phyloP scores from a whole-genome alignment of 2,329 filamentous ascomycete species.

The Cladosporium sp. region DNA sequence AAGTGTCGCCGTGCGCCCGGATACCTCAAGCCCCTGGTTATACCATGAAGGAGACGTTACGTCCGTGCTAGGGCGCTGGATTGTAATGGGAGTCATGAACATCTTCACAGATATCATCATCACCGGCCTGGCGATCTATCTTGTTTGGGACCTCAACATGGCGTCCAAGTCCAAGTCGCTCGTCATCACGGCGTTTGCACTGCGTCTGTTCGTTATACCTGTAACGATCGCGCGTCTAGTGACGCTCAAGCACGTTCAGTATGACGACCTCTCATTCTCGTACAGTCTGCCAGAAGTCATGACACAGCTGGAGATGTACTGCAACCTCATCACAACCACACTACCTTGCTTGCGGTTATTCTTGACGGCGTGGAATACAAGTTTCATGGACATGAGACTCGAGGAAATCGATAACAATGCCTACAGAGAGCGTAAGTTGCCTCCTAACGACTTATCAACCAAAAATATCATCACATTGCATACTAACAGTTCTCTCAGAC shows the following conservation, averaged over 20 bases:
- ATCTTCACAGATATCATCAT: slow-evolving; percentile 22
- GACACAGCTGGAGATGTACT: slow-evolving; percentile 29
- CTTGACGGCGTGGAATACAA: slow-evolving; percentile 28
- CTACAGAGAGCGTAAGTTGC: slow-evolving; percentile 20
- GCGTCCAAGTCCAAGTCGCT: slow-evolving; percentile 22
- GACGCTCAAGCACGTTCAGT: slow-evolving; percentile 15
- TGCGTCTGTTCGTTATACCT: slow-evolving; percentile 23
- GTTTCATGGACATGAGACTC: slow-evolving; percentile 23
- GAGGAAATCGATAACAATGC: slow-evolving; percentile 19
- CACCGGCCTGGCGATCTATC: slow-evolving; percentile 17
- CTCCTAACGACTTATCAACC: neutral
- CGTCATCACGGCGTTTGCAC: slow-evolving; percentile 26
- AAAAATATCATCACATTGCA: too few relatives aligned
- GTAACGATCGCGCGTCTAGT: slow-evolving; percentile 24
- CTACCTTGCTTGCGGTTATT: slow-evolving; percentile 29
- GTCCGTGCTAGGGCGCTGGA: slow-evolving; percentile 13
- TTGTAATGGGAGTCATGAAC: slow-evolving; percentile 14
- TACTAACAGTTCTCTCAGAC: neutral
- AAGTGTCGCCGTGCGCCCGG: slow-evolving; percentile 8
- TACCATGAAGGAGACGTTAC: neutral
- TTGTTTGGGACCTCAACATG: slow-evolving; percentile 27
- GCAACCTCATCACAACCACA: slow-evolving; percentile 27
- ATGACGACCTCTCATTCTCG: slow-evolving; percentile 23
- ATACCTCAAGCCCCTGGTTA: slow-evolving; percentile 18
- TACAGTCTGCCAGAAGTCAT: slow-evolving; percentile 23